Conservation (phyloP, 2,329 filamentous ascomycete species). For the Hymenoscyphus repandus region DNA sequence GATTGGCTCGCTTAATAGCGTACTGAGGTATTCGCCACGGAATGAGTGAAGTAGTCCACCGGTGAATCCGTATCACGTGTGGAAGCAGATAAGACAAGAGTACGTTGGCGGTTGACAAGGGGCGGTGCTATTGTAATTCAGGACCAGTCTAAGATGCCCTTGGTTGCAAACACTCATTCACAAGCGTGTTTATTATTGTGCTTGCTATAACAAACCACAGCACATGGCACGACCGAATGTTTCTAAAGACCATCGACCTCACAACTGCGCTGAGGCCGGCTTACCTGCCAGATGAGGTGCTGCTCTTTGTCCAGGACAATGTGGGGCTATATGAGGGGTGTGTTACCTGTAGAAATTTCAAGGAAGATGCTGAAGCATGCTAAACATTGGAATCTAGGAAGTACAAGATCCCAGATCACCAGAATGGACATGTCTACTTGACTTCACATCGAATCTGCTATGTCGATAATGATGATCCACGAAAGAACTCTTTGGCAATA, state of each 20-base stretch:
- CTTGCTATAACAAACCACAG: background rate
- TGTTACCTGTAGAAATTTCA: conserved; percentile 31
- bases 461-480: conserved; percentile 80
- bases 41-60: too few relatives aligned
- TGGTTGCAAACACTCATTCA: too few relatives aligned
- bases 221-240: conserved; percentile 71
- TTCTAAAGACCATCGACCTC: conserved; percentile 90
- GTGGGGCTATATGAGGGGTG: conserved; percentile 97
- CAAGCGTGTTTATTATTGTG: too few relatives aligned
- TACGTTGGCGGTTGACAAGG: too few relatives aligned
- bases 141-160: background rate
- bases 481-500: conserved; percentile 77
- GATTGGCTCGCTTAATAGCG: background rate
- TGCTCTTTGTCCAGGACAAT: conserved; percentile 95
- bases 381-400: conserved; percentile 52
- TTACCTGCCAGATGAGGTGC: conserved; percentile 86
- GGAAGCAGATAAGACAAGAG: too few relatives aligned
- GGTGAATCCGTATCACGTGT: too few relatives aligned
- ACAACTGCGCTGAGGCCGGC: conserved; percentile 93
- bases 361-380: background rate
- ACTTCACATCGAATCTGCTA: conserved; percentile 96
- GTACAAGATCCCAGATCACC: conserved; percentile 88
- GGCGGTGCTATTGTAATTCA: background rate
- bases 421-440: conserved; percentile 93
- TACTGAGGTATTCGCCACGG: background rate